A percentile compares a stretch with the other conserved stretches of the same genome.
phyloP scores from a whole-genome alignment of 768 basidiomycete genomes.

The Suillus luteus region DNA sequence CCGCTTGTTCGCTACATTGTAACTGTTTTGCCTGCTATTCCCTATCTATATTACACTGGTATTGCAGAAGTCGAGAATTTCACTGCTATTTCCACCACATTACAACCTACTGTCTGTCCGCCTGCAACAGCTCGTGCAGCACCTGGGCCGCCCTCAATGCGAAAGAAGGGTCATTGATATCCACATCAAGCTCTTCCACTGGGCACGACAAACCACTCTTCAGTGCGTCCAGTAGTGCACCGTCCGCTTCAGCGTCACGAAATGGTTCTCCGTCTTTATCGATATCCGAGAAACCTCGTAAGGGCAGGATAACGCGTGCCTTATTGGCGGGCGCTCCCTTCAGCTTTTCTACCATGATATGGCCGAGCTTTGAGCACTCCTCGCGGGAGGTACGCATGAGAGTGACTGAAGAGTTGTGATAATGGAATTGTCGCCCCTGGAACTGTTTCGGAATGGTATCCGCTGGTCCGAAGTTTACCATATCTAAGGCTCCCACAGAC shows the following conservation, averaged over 20 bases:
- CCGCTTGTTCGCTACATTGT: constrained; percentile 54
- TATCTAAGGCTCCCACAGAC: constrained; percentile 34
- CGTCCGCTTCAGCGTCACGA: constrained; percentile 27
- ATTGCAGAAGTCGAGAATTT: constrained; percentile 17
- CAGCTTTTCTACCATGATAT: constrained; percentile 25
- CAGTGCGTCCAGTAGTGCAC: constrained; percentile 23
- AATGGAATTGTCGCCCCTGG: constrained; percentile 18
- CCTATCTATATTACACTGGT: constrained; percentile 16
- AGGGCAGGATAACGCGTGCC: constrained; percentile 29
- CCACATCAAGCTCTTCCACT: constrained; percentile 25
- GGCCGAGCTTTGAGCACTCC: constrained; percentile 28
- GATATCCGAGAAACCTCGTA: constrained; percentile 29
- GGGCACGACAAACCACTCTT: constrained; percentile 20
- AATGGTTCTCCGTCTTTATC: constrained; percentile 27
- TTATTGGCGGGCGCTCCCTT: constrained; percentile 15
- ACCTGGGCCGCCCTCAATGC: constrained; percentile 17
- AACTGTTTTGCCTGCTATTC: constrained; percentile 36
- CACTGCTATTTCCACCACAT: constrained; percentile 4
- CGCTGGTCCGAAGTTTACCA: constrained; percentile 36
- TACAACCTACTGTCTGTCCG: not conserved
- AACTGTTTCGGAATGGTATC: constrained; percentile 27
- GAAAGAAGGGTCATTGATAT: constrained; percentile 31
- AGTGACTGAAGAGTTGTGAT: constrained; percentile 32
- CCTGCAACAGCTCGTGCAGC: constrained; percentile 24
- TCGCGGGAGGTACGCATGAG: constrained; percentile 33